Conservation (phyloP, 306 rosid species). For the Rosa chinensis region DNA sequence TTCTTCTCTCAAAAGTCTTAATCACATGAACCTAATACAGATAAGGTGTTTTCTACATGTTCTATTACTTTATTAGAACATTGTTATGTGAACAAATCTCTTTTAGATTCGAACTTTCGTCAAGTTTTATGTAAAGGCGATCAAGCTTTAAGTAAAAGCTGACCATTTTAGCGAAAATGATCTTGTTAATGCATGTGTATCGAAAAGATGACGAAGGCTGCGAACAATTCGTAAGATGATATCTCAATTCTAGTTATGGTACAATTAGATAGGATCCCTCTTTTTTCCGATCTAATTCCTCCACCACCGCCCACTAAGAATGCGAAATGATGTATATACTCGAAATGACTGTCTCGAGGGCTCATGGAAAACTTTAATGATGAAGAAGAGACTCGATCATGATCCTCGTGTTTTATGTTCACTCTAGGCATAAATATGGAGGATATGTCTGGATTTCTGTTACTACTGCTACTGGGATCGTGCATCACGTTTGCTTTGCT, state of each 20-base stretch:
- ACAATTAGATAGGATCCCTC: too few species aligned
- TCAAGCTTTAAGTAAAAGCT: not conserved
- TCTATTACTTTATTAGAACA: not conserved
- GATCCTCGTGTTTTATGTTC: not conserved
- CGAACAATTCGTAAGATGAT: too few species aligned
- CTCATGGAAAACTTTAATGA: not conserved
- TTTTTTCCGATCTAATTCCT: too few species aligned
- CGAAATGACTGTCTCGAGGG: not conserved
- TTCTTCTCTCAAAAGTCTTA: not conserved
- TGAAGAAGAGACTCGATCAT: not conserved
- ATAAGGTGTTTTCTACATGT: not conserved
- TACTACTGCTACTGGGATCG: not conserved
- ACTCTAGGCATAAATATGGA: not conserved
- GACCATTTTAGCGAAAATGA: too few species aligned
- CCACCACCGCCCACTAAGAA: too few species aligned
- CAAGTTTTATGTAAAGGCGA: not conserved
- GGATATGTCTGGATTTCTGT: not conserved
- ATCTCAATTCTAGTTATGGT: too few species aligned
- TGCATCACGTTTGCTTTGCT: not conserved
- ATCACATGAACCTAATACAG: not conserved
- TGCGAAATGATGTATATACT: not conserved
- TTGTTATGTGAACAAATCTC: not conserved
- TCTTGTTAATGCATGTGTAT: too few species aligned
- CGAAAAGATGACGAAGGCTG: too few species aligned
- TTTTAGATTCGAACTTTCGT: not conserved